Evolutionary conservation across 345 rosid genomes (phyloP).

Genomic region (Aethionema arabicum): DNA sequence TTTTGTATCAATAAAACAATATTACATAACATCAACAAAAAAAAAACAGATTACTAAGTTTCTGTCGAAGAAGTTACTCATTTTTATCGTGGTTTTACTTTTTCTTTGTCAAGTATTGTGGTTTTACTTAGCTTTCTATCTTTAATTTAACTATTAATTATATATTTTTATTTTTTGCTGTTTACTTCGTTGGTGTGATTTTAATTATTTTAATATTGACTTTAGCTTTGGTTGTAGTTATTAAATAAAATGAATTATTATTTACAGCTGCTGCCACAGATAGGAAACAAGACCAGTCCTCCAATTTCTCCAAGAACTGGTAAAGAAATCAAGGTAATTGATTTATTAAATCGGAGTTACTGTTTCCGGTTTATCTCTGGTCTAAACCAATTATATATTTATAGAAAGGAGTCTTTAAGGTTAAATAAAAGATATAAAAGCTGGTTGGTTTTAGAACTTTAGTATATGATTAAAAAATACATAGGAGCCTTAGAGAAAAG

Average conservation of each 20-base stretch:
- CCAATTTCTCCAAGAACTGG: constrained; percentile 76
- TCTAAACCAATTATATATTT: constrained; percentile 27
- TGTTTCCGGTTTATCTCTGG: constrained; percentile 12
- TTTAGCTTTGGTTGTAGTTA: neutral
- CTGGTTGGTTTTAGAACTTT: constrained; percentile 22
- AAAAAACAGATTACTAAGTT: too few relatives aligned
- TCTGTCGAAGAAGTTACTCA: too few relatives aligned
- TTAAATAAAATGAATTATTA: constrained; percentile 4
- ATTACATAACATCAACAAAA: too few relatives aligned
- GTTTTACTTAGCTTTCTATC: too few relatives aligned
- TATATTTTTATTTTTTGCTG: neutral
- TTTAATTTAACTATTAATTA: too few relatives aligned
- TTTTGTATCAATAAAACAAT: too few relatives aligned
- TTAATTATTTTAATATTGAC: too few relatives aligned
- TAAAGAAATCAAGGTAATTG: constrained; percentile 71
- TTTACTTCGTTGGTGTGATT: neutral
- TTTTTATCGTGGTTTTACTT: too few relatives aligned
- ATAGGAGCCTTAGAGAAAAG: constrained; percentile 31
- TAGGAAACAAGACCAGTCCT: constrained; percentile 44
- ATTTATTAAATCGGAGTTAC: constrained; percentile 8
- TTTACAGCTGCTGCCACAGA: constrained; percentile 42
- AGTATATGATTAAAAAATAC: neutral
- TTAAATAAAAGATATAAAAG: constrained; percentile 16
- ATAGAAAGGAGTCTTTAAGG: constrained; percentile 18
- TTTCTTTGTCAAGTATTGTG: too few relatives aligned